These are phyloP conservation scores for Candida coleopterorum DNA, from an alignment of 805 yeast genomes.

Conservation along the genomic window DNA sequence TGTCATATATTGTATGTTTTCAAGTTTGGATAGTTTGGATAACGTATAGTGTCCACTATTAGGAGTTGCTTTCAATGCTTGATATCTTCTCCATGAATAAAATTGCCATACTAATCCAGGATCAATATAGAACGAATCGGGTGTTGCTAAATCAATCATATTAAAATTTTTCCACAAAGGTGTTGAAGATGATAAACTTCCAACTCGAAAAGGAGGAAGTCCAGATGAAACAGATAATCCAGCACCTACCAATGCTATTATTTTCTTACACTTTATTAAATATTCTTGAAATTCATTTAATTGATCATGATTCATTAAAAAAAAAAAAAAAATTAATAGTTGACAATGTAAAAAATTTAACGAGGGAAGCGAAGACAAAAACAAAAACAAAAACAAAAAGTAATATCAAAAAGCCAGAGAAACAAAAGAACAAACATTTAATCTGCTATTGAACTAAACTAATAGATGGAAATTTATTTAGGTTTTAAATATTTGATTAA, in stretches of 20 bases:
- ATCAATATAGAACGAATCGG: slow-evolving; percentile 79
- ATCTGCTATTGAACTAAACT: no score
- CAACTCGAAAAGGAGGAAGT: slow-evolving; percentile 64
- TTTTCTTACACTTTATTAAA: slow-evolving; percentile 39
- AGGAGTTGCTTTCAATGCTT: slow-evolving; percentile 65
- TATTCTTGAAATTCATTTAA: slow-evolving; percentile 47
- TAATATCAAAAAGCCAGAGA: no score
- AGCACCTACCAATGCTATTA: slow-evolving; percentile 73
- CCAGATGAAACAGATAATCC: slow-evolving; percentile 81
- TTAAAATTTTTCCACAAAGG: slow-evolving; percentile 77
- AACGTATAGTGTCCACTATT: slow-evolving; percentile 71
- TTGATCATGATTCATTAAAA: slow-evolving; percentile 16
- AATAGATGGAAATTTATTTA: no score
- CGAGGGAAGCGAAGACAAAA: no score
- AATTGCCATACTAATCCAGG: slow-evolving; percentile 92
- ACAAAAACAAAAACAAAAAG: no score
- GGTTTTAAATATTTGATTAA: no score
- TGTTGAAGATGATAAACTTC: slow-evolving; percentile 30
- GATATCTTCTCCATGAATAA: slow-evolving; percentile 62
- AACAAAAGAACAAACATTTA: no score
- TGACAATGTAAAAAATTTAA: no score
- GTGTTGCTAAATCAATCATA: slow-evolving; percentile 83
- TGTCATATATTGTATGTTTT: slow-evolving; percentile 45
- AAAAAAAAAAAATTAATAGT: not conserved
- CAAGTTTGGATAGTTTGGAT: slow-evolving; percentile 51